Evolutionary conservation across 192 early-diverging fungal genomes (phyloP).

Genomic region (Geosiphon pyriformis): DNA sequence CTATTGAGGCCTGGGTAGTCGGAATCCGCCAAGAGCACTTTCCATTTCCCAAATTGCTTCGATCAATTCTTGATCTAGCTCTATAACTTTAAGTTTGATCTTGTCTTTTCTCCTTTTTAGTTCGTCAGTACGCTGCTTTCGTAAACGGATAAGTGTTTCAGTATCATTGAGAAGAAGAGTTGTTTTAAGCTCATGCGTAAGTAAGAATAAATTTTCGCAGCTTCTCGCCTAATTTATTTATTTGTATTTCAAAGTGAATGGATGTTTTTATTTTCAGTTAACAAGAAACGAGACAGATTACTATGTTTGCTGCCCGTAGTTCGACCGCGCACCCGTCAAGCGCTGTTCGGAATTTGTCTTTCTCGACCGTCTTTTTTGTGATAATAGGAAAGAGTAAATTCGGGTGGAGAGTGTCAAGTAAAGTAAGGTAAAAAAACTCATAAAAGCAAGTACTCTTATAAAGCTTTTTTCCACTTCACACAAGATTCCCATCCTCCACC

Average conservation of each 20-base stretch:
- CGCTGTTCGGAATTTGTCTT: slow-evolving; percentile 22
- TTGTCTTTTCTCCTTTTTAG: slow-evolving; percentile 6
- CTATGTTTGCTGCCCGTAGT: slow-evolving; percentile 18
- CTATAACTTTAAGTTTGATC: slow-evolving; percentile 21
- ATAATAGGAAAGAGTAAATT: background rate
- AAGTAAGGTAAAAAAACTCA: background rate
- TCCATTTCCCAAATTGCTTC: slow-evolving; percentile 26
- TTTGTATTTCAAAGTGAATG: background rate
- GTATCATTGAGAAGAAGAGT: slow-evolving; percentile 21
- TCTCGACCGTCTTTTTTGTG: slow-evolving; percentile 17
- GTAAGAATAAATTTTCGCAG: slow-evolving; percentile 16
- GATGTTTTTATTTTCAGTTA: background rate
- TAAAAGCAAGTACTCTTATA: background rate
- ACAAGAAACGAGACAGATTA: background rate
- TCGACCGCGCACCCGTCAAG: slow-evolving; percentile 14
- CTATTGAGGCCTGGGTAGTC: no score
- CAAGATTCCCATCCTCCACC: slow-evolving; percentile 2
- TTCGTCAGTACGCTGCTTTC: slow-evolving; percentile 7
- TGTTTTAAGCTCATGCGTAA: slow-evolving; percentile 24
- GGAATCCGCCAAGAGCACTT: slow-evolving; percentile 18
- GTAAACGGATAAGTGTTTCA: slow-evolving; percentile 13
- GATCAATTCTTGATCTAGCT: slow-evolving; percentile 13
- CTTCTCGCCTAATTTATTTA: background rate
- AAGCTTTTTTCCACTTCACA: background rate
- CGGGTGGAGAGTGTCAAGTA: background rate